Evolutionary conservation across 2,329 filamentous ascomycete genomes (phyloP).

Genomic region (Colletotrichum zoysiae): DNA sequence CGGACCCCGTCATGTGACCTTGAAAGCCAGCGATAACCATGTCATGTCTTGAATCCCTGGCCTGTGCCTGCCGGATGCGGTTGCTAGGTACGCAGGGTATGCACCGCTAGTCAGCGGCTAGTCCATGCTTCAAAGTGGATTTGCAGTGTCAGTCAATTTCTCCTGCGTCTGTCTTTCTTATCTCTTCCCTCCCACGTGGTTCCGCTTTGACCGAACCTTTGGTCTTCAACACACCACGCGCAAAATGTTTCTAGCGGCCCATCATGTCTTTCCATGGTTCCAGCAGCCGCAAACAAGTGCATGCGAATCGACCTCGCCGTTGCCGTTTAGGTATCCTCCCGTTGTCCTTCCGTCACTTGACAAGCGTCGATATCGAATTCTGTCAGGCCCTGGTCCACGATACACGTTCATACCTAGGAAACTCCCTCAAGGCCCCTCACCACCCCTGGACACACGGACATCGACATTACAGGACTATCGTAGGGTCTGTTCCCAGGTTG

Average conservation of each 20-base stretch:
- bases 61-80: conserved; percentile 8
- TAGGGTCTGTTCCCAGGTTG: not conserved
- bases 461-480: not conserved
- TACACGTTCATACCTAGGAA: too few species aligned
- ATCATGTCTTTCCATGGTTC: conserved; percentile 18
- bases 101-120: conserved; percentile 21
- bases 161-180: not conserved
- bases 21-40: not conserved
- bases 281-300: conserved; percentile 5
- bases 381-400: not conserved
- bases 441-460: conserved; percentile 16
- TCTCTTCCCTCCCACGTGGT: conserved; percentile 12
- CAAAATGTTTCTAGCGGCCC: conserved; percentile 13
- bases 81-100: not conserved
- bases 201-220: conserved; percentile 5
- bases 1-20: not conserved
- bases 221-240: conserved; percentile 2
- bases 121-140: conserved; percentile 17
- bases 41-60: conserved; percentile 11
- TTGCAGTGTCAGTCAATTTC: conserved; percentile 1
- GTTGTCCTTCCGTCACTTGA: not conserved
- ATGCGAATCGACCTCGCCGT: not conserved
- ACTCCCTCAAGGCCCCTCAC: not conserved
- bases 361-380: conserved; percentile 14
- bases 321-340: not conserved